Conservation (phyloP, 306 rosid species). For the Vigna angularis region DNA sequence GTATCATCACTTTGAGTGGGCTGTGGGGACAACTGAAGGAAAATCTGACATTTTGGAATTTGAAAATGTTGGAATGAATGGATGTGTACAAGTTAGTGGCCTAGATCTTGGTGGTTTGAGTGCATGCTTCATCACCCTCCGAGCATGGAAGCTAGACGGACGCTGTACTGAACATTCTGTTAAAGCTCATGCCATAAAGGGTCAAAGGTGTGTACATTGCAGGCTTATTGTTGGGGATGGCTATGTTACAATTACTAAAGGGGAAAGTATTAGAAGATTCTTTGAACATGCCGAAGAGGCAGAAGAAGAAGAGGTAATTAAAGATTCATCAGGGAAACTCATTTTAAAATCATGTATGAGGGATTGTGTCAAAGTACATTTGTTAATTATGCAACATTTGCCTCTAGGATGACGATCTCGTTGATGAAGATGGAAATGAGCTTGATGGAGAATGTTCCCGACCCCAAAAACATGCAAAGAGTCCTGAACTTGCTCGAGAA, state of each 20-base stretch:
- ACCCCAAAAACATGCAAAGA: conserved; percentile 99
- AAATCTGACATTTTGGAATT: conserved; percentile 92
- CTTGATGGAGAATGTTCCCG: conserved; percentile 98
- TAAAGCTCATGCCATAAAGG: conserved; percentile 94
- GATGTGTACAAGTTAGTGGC: conserved; percentile 76
- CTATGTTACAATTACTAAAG: conserved; percentile 86
- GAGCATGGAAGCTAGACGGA: conserved; percentile 96
- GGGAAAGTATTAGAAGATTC: conserved; percentile 88
- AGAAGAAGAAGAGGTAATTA: conserved; percentile 97
- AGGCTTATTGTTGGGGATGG: conserved; percentile 92
- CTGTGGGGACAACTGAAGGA: conserved; percentile 98
- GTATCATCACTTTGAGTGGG: conserved; percentile 98
- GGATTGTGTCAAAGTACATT: conserved; percentile 23
- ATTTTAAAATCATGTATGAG: conserved; percentile 26
- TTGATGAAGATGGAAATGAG: conserved; percentile 94
- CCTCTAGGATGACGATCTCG: conserved; percentile 85
- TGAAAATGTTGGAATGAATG: conserved; percentile 93
- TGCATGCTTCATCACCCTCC: conserved; percentile 92
- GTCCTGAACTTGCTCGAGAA: conserved; percentile 99
- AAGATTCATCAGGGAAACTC: conserved; percentile 43
- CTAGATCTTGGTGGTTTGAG: conserved; percentile 82
- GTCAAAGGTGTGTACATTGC: conserved; percentile 95
- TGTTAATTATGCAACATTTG: conserved; percentile 40
- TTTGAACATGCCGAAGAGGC: conserved; percentile 99
- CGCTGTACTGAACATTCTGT: conserved; percentile 91